These are phyloP conservation scores for Pseudoturritis turrita DNA, from an alignment of 345 rosid genomes.

Conservation along the genomic window DNA sequence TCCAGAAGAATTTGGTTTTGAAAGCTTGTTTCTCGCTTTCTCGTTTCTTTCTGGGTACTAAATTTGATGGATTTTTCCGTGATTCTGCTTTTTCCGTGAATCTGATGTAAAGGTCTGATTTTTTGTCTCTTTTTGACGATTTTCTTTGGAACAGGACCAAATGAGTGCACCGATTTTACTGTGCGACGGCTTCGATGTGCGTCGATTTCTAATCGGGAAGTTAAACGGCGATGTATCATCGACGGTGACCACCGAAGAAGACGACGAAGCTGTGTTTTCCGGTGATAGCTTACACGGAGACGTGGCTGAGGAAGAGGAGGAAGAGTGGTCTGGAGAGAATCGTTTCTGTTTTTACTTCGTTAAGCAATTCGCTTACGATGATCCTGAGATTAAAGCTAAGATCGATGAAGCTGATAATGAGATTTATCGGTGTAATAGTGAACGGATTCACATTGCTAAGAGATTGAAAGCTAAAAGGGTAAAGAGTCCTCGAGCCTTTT, in stretches of 20 bases:
- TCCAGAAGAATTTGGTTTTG: neutral
- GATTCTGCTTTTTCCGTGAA: neutral
- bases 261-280: constrained; percentile 39
- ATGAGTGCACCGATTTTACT: constrained; percentile 22
- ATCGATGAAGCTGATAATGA: constrained; percentile 62
- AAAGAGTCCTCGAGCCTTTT: neutral
- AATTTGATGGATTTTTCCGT: neutral
- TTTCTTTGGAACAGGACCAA: neutral
- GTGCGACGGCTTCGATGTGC: constrained; percentile 18
- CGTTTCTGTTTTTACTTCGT: constrained; percentile 61
- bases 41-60: neutral
- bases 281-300: constrained; percentile 42
- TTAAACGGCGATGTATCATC: constrained; percentile 23
- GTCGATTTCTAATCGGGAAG: neutral
- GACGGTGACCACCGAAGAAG: constrained; percentile 30
- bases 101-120: constrained; percentile 6
- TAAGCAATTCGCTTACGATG: constrained; percentile 46
- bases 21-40: neutral
- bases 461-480: constrained; percentile 58
- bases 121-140: neutral
- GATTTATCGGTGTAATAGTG: constrained; percentile 44
- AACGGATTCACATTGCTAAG: constrained; percentile 41
- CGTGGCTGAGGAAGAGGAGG: constrained; percentile 48
- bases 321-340: constrained; percentile 62
- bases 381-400: constrained; percentile 63